Base-by-base conservation (phyloP, 2,329 filamentous ascomycete genomes). In the Colletotrichum eleusines region DNA sequence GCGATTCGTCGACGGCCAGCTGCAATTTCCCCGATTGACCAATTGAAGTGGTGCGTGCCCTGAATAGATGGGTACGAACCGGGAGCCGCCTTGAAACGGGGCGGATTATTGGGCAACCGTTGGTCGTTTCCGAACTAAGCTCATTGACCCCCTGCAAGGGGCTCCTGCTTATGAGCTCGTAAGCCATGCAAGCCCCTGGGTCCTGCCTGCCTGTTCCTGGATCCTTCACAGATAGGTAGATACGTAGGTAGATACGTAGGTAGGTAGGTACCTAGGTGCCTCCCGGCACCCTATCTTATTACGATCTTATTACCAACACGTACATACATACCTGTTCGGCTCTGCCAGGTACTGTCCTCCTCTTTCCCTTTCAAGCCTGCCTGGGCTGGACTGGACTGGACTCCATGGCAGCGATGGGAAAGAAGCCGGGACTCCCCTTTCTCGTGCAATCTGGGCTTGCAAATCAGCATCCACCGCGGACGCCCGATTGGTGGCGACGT, bases 11-110 rank as follows among this genome's bases (percentile, higher is more conserved):
- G 65, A 70, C 66, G 61, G 57, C 40, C 60, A 42, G 69, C 33
- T 72, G 69, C 23, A 72, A 72, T 72, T 70, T 72, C 69, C 69
- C 54, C n/a, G 33, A 61, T 57, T 61, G 60, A 35, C 69, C 69
- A 72, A 72, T 72, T 3, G 11, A 1, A 5, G 26, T 18, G 9
- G 18, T 11, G 12, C 26, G 59, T 63, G 4, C 53, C 64, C 69
- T 46, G 20, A 38, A 63, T 35, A 3, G 20, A 23, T 46, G 69
- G 64, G 53, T 6, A 44, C 4, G 1, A 3, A 4, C 20, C 18
- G 35, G 64, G 35, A 44, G 26, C 59, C 65, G n/a, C 64, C 51
- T 38, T 46, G 64, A 69, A 59, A 63, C 53, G 69, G 69, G 58
- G 64, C 58, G 28, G 65, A 42, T 48, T 38, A 71, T 71, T 71